These are phyloP conservation scores for Lactarius trivialis DNA, from an alignment of 768 basidiomycete species.

Conservation along the genomic window DNA sequence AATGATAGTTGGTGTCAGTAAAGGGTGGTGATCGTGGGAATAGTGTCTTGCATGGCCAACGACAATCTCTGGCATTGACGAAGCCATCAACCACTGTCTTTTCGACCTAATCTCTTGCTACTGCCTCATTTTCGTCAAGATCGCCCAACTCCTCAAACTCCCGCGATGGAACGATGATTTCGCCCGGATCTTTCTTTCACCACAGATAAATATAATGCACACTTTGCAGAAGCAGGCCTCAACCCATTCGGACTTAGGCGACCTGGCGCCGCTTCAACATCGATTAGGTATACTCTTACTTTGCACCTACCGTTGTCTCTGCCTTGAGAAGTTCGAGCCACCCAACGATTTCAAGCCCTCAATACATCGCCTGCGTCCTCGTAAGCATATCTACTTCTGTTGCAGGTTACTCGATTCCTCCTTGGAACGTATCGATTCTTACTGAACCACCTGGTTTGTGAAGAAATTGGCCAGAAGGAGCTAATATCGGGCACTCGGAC, in stretches of 20 bases:
- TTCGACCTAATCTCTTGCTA: no score
- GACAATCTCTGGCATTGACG: no score
- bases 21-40: constrained; percentile 9
- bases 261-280: neutral
- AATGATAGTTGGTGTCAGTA: neutral
- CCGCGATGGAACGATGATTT: neutral
- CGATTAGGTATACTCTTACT: neutral
- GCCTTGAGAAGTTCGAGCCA: neutral
- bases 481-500: neutral
- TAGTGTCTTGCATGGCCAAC: no score
- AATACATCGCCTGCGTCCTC: neutral
- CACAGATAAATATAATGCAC: neutral
- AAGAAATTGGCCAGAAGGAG: neutral
- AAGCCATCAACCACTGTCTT: no score
- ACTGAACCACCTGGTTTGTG: neutral
- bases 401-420: neutral
- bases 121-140: no score
- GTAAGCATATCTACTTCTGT: neutral
- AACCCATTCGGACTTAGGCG: neutral
- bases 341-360: neutral
- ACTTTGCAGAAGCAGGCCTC: neutral
- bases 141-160: neutral
- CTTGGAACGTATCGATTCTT: neutral
- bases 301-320: neutral
- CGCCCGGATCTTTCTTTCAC: neutral